Evolutionary conservation across 495 filamentous ascomycete genomes (phyloP).

Genomic region (Penicillium goetzii): DNA sequence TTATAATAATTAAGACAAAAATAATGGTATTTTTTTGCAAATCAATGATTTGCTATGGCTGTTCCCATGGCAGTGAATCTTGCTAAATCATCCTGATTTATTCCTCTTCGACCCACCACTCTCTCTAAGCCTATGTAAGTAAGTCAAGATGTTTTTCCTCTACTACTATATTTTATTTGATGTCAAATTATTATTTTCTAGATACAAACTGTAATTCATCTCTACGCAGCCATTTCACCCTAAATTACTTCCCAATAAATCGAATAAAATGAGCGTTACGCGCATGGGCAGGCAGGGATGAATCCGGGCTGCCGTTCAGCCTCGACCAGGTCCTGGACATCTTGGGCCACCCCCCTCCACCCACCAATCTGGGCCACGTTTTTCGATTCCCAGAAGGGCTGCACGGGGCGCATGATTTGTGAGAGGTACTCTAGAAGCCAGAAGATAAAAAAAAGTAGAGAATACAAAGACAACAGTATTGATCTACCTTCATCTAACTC

Average conservation of each 20-base stretch:
- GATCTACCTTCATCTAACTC: neutral
- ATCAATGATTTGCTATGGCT: neutral
- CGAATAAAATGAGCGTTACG: neutral
- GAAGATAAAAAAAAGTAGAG: neutral
- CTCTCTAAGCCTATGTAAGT: neutral
- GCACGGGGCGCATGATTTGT: slow-evolving; percentile 1
- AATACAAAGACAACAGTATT: slow-evolving; percentile 1
- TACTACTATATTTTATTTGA: neutral
- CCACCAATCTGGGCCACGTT: slow-evolving; percentile 30
- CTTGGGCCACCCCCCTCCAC: slow-evolving; percentile 1
- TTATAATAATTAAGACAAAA: neutral
- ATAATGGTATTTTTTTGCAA: neutral
- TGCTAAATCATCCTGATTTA: neutral
- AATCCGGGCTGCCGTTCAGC: slow-evolving; percentile 22
- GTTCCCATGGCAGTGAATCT: neutral
- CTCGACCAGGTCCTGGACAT: slow-evolving; percentile 18
- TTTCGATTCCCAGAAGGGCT: slow-evolving; percentile 12
- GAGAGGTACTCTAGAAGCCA: neutral
- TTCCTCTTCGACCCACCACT: neutral
- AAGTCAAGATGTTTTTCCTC: neutral
- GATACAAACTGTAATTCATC: slow-evolving; percentile 3
- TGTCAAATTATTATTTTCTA: neutral
- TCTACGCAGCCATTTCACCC: neutral
- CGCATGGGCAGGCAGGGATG: slow-evolving; percentile 26
- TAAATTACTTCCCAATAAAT: neutral